Evolutionary conservation across 345 rosid genomes (phyloP), one percentile per base, ranked within the genome.

Genomic region (Orychophragmus violaceus): DNA sequence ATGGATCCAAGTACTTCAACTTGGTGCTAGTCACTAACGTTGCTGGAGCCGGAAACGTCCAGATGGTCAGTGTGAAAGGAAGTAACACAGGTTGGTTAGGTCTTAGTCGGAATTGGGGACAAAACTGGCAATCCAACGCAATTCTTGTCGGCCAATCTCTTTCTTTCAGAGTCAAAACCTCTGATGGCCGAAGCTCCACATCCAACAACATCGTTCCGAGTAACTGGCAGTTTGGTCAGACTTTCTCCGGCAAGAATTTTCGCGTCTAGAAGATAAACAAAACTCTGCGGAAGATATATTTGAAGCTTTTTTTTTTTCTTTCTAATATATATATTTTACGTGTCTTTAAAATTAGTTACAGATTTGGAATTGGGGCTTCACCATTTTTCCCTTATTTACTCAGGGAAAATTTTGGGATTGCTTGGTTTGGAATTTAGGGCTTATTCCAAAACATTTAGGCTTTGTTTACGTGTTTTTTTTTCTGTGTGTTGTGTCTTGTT

Each of bases 191-290:
- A 64, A 79, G 82, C 41, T 82, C 86, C 55, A 79, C 86, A 21
- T 86, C 91, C 12, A 80, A 83, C 69, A 84, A 86, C 82, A 71
- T 84, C 17, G 89, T 48, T 69, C 89, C 89, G 0, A 66, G 82
- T 30, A 30, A 73, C 45, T 86, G 91, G 91, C 85, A 82, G 72
- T 86, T 86, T 35, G 91, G 91, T 41, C 87, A 86, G 65, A 86
- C 91, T 18, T 86, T 79, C 78, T 53, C 85, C 9, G 91, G 91
- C 58, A 82, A 84, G 70, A 84, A 86, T 28, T 86, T 86, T 77
- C 77, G 83, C 45, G 84, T 84, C 24, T 29, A 28, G 0, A 30
- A 48, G 9, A 28, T 2, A 10, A 55, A 18, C 28, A 78, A 33
- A 2, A 2, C 4, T 46, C 8, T 2, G 14, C 3, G 13, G 14